phyloP scores from a whole-genome alignment of 371 early-diverging fungal genomes.

The Mucor circinelloides region DNA sequence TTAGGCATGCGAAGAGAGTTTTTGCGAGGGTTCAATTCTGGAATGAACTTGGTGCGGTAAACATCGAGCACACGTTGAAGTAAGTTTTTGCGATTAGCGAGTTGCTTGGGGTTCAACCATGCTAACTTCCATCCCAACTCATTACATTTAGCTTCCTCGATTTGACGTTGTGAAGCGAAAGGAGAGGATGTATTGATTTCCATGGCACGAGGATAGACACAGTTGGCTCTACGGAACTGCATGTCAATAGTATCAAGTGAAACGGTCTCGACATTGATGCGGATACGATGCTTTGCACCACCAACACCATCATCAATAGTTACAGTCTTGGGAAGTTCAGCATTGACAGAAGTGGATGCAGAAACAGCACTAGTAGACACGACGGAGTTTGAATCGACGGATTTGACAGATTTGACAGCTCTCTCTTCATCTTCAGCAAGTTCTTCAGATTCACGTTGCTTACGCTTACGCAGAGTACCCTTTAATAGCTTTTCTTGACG shows the following conservation, averaged over 20 bases:
- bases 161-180: constrained; percentile 35
- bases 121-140: constrained; percentile 55
- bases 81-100: constrained; percentile 47
- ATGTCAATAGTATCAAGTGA: constrained; percentile 43
- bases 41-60: constrained; percentile 45
- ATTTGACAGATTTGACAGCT: not conserved
- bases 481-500: constrained; percentile 74
- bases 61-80: constrained; percentile 52
- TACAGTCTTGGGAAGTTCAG: constrained; percentile 29
- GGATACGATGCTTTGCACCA: constrained; percentile 32
- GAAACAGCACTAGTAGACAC: not conserved
- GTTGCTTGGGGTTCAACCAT: constrained; percentile 53
- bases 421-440: not conserved
- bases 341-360: not conserved
- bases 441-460: constrained; percentile 28
- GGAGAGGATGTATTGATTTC: constrained; percentile 30
- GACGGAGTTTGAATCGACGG: not conserved
- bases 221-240: constrained; percentile 43
- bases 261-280: constrained; percentile 50
- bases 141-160: constrained; percentile 52
- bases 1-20: constrained; percentile 36
- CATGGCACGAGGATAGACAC: constrained; percentile 53
- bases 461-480: constrained; percentile 46
- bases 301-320: constrained; percentile 29
- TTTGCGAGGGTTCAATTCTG: constrained; percentile 43